Percentiles rank a stretch among this genome's conserved stretches.
These are phyloP conservation scores for Fraxinus velutina DNA, from an alignment of 305 asterid species.

Conservation along the genomic window DNA sequence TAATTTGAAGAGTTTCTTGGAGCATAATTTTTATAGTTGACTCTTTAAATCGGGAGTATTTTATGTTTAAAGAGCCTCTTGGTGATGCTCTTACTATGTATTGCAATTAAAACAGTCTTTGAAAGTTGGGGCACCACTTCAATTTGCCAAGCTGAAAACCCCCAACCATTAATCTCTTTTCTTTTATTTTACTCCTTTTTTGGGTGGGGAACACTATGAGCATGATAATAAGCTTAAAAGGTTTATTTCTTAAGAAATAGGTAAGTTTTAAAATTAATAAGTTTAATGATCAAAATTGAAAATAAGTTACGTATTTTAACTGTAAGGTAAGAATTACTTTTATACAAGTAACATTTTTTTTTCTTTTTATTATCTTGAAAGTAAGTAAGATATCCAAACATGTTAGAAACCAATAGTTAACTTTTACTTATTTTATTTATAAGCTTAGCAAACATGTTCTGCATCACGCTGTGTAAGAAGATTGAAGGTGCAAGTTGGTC, in stretches of 20 bases:
- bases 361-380: background rate
- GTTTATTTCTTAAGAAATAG: background rate
- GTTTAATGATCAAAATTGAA: background rate
- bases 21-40: no score
- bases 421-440: background rate
- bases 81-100: background rate
- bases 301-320: background rate
- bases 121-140: conserved; percentile 4
- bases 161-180: background rate
- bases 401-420: background rate
- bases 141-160: background rate
- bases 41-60: no score
- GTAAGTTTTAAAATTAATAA: background rate
- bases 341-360: background rate
- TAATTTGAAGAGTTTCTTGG: no score
- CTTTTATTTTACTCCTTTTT: background rate
- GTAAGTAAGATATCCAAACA: background rate
- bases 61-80: no score
- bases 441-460: background rate
- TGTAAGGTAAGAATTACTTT: background rate
- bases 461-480: background rate
- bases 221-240: background rate
- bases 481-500: background rate
- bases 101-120: background rate
- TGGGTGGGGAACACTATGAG: background rate